Evolutionary conservation across 1,139 yeast species (phyloP).

Genomic region (Hansenula lynferdii): DNA sequence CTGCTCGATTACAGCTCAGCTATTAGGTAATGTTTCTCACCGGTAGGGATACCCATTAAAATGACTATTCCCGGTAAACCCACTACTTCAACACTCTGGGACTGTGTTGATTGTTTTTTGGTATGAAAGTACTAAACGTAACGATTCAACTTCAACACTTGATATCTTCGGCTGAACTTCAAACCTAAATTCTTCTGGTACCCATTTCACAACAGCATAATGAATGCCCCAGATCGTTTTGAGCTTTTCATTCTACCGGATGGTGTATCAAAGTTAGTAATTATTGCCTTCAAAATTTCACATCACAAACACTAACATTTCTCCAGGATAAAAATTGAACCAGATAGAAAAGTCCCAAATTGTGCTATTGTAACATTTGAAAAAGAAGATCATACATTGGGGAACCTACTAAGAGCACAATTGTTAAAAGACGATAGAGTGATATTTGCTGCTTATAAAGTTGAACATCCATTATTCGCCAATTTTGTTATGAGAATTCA

Average conservation of each 20-base stretch:
- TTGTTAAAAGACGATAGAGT: slow-evolving; percentile 82
- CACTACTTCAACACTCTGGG: slow-evolving; percentile 1
- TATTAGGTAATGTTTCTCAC: background rate
- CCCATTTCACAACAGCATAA: slow-evolving; percentile 23
- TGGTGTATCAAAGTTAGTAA: slow-evolving; percentile 76
- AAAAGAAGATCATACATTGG: slow-evolving; percentile 96
- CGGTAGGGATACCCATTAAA: background rate
- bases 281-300: too few species aligned
- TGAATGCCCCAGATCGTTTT: slow-evolving; percentile 99
- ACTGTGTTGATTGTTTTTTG: background rate
- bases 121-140: background rate
- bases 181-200: too few species aligned
- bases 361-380: slow-evolving; percentile 91
- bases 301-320: background rate
- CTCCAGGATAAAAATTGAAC: slow-evolving; percentile 68
- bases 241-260: slow-evolving; percentile 96
- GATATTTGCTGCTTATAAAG: slow-evolving; percentile 92
- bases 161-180: too few species aligned
- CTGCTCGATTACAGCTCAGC: too few species aligned
- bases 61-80: background rate
- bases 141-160: too few species aligned
- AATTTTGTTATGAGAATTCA: slow-evolving; percentile 90
- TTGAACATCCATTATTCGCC: slow-evolving; percentile 96
- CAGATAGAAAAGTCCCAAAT: slow-evolving; percentile 93
- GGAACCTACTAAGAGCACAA: slow-evolving; percentile 83